Base-by-base conservation (phyloP, 1,284 basidiomycete species). In the Amylostereum areolatum region DNA sequence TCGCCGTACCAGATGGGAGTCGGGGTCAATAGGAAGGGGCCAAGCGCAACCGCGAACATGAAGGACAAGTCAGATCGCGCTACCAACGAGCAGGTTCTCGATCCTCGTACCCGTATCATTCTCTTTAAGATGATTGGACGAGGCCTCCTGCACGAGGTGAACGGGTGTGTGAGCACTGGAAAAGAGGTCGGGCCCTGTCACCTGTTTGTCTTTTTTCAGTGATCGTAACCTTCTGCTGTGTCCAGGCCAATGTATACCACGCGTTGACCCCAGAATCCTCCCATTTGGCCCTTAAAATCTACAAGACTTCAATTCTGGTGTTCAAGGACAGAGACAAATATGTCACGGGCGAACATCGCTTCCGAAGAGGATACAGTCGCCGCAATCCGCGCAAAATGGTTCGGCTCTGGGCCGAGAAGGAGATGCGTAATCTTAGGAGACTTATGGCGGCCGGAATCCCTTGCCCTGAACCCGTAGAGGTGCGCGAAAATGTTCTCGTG, bases 351-450 rank as follows among this genome's bases (percentile, higher is more conserved):
- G 97, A 99, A 65, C 89, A 90, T 62, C 85, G 97, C 7, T 99
- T 99, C 71, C 79, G 92, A 35, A 81, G 89, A 54, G 96, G 96
- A 5, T 99, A 99, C 66, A 86, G 86, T 56, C 85, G 87, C 46
- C 84, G 83, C 57, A 99, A 99, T 63, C 96, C 97, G 7, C 83
- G 97, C 36, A 99, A 99, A 71, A 99, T 99, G 96, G 96, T 99
- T 12, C 81, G 92, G 9, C 71, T 99, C 5, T 99, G 97, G 97
- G 97, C 97, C 0, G 97, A 99, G 68, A 99, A 99, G 70, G 97
- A 99, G 67, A 89, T 97, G 83, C 81, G 97, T 18, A 99, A 99
- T 62, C 70, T 99, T 54, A 89, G 89, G 62, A 79, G 97, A 8
- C 72, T 99, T 43, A 75, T 81, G 7, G 69, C 83, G 28, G 92